Base-by-base conservation (phyloP, 202 grass and related monocot species). In the Cymbopogon flexuosus region DNA sequence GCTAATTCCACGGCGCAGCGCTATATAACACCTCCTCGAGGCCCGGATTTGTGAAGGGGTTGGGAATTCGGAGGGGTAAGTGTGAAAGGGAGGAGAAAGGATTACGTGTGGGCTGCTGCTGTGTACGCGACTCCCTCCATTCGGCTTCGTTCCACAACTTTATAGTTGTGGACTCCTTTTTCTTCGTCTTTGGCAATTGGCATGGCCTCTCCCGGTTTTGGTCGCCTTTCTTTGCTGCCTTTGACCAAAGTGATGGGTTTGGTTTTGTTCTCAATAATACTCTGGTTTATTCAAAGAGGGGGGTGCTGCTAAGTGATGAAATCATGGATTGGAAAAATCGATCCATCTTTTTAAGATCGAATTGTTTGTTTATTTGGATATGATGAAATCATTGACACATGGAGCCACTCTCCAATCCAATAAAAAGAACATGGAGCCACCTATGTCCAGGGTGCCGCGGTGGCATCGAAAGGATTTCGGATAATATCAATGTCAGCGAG, bases 241-340 rank as follows among this genome's bases (percentile, higher is more conserved):
- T 86, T 69, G 73, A 86, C 83, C 79, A 78, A 79, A 68, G 73
- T 62, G 29, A 85, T 67, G 72, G 77, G 81, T 84, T 72, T 70
- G 86, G 75, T 73, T 73, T 62, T 62, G 68, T 21, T 54, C 11
- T 21, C 46, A 73, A 13, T 78, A 63, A 34, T 46, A 3, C 6
- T 1, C 33, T 75, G 10, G 1, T 71, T 65, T 33, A 42, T 88
- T 83, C 86, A 43, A 76, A 84, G 9, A 71, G 13, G 33, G 33
- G 23, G 16, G 13, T 16, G 16, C n/a, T 16, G 43, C 64, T 72
- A n/a, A 41, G 66, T 76, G 6, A 54, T 45, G 39, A 31, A 7
- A 31, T 31, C 41, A 47, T 47, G 68, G 41, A 18, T 71, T 18
- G 47, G 33, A 46, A 67, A 67, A 57, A 62, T 0, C 15, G 34